Evolutionary conservation across 2,329 filamentous ascomycete genomes (phyloP), one percentile per base, ranked within the genome.

Genomic region (Sphaerulina musiva): DNA sequence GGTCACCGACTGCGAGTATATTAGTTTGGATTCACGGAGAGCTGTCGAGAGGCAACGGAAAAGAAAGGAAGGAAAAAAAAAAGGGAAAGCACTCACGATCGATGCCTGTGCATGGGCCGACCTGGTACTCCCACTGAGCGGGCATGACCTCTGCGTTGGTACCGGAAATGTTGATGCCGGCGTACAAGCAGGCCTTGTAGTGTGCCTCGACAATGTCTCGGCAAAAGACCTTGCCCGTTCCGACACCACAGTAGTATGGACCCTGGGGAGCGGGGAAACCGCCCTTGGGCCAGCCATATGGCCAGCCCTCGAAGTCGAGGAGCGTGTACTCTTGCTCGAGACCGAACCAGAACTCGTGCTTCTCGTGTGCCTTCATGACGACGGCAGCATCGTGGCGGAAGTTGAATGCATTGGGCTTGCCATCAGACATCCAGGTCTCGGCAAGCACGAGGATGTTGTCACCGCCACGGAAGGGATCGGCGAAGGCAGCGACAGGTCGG

Each of bases 131-230:
- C 92, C 92, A 97, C 76, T 96, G 92, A 57, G 87, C 90, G 61
- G 90, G 87, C 88, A 96, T 95, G 69, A 98, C 93, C 81, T 98
- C 93, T 63, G 93, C 93, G 75, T 98, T 98, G 78, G 93, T 97
- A 69, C 93, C 93, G 26, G 91, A 95, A 75, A 98, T 97, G 73
- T 91, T 85, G 76, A 98, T 81, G 57, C 87, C 86, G 57, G 92
- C 83, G 73, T 89, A 95, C 74, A 97, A 72, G 80, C 83, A 95
- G 63, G 86, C 85, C 77, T 89, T 89, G 85, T 89, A 91, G 78
- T 95, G 89, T 62, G 88, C 86, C 79, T 97, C 92, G 64, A 98
- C 91, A 60, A 98, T 92, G 71, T 98, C 92, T 78, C 92, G 86
- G 84, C 91, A 92, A 76, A 95, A 93, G 69, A 97, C 93, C 81